Evolutionary conservation across 139 green algal genomes (phyloP), one percentile per base, ranked within the genome.

Genomic region (Closterium sp.): DNA sequence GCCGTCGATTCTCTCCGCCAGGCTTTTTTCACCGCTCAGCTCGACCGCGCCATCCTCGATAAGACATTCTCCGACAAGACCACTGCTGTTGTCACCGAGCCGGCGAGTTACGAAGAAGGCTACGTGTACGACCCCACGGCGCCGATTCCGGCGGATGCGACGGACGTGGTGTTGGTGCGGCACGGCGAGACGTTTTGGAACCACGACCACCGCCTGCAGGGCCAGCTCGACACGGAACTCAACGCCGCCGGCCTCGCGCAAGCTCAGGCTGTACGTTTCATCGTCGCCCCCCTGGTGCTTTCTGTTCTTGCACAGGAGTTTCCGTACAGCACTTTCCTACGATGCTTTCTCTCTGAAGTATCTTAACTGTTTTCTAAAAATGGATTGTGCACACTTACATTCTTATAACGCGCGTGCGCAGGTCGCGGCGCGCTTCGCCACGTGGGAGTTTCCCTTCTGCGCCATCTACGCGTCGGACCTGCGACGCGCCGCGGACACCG

Each of bases 141-240:
- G 50, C 50, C 50, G 13, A 73, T 73, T 73, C 50, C 50, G 50
- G 84, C 84, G 6, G 84, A 24, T 4, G 19, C 84, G 7, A 45
- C 89, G n/a, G 89, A 91, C n/a, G 31, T 91, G 89, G 29, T 91
- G n/a, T 29, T 91, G 6, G 89, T 91, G 0, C 70, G 89, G 0
- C 89, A 91, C 29, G 89, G 89, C 70, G 89, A 91, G 89, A 91
- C 89, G 28, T 73, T 88, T 28, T 91, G 70, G 73, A 91, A 91
- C 73, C 28, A 29, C n/a, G 89, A 91, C 73, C 31, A 45, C 73
- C 89, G 89, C 73, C 89, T 91, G 17, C 87, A 89, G 87, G 87
- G 85, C 85, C 85, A 88, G 85, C 85, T 31, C 10, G 30, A 88
- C 29, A 31, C 29, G 10, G 30, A 38, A 4, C 30, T 38, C 85